Evolutionary conservation across 2,329 filamentous ascomycete genomes (phyloP).

Genomic region (Colletotrichum eremochloae): DNA sequence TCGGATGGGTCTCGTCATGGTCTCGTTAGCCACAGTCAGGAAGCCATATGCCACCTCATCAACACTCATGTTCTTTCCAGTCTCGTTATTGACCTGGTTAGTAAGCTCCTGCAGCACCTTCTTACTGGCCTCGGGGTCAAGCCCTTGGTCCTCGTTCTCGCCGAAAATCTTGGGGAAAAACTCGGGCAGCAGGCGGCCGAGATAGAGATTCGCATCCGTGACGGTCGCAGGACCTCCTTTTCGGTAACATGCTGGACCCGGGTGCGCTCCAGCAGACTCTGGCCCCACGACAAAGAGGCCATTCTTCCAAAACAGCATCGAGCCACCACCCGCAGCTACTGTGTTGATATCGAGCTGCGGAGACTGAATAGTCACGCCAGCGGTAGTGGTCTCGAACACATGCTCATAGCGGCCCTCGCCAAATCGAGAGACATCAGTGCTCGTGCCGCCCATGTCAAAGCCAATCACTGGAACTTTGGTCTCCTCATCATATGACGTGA

Average conservation of each 20-base stretch:
- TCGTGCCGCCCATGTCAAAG: slow-evolving; percentile 96
- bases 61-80: slow-evolving; percentile 76
- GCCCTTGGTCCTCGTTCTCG: slow-evolving; percentile 83
- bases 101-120: slow-evolving; percentile 82
- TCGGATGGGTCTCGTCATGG: slow-evolving; percentile 91
- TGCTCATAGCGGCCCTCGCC: slow-evolving; percentile 90
- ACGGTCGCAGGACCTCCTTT: slow-evolving; percentile 92
- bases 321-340: slow-evolving; percentile 90
- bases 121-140: slow-evolving; percentile 82
- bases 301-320: slow-evolving; percentile 87
- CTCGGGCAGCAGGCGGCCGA: slow-evolving; percentile 86
- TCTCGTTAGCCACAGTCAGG: slow-evolving; percentile 89
- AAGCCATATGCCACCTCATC: slow-evolving; percentile 94
- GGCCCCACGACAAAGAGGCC: slow-evolving; percentile 92
- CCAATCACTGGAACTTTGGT: slow-evolving; percentile 91
- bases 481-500: slow-evolving; percentile 87
- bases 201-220: slow-evolving; percentile 91
- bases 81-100: slow-evolving; percentile 82
- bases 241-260: slow-evolving; percentile 90
- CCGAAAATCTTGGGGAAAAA: slow-evolving; percentile 98
- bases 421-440: slow-evolving; percentile 91
- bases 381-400: slow-evolving; percentile 93
- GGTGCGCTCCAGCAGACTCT: slow-evolving; percentile 89
- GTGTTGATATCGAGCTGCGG: slow-evolving; percentile 96
- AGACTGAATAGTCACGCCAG: slow-evolving; percentile 93